Base-by-base conservation (phyloP, 2,329 filamentous ascomycete genomes). In the Thelonectria olida region DNA sequence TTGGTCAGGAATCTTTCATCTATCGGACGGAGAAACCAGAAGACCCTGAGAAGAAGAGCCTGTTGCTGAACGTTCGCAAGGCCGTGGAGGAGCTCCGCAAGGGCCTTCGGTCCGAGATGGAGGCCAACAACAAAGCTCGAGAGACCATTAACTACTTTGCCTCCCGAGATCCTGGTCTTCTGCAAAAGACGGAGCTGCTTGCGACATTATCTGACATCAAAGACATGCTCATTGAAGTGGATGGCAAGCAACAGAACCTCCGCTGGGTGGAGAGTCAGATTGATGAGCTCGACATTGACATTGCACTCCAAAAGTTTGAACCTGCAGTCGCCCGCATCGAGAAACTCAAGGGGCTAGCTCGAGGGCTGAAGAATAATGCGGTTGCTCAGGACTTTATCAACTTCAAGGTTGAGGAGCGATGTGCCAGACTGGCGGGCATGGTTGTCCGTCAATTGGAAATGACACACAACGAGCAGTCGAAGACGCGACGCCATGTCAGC, bases 241-340 rank as follows among this genome's bases (percentile, higher is more conserved):
- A 98, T 72, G 96, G 96, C 49, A 97, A 97, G 72, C 94, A 97
- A 76, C 93, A 98, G 74, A 97, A 96, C 74, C 85, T 99, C 47
- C 91, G 95, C 54, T 97, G 93, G 93, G 93, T 99, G 0, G 96
- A 99, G 75, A 88, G 89, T 53, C 93, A 98, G 78, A 92, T 99
- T 76, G 96, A 99, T 73, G 93, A 97, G 73, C 86, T 99, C 6
- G 96, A 99, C 73, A 98, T 98, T 70, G 91, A 97, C 70, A 94
- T 99, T 71, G 95, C 96, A 0, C 84, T 97, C 51, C 95, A 98
- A 74, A 86, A 88, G 41, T 96, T 97, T 67, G 93, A 97, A 70
- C 86, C 90, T 19, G 92, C 96, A 0, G 96, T 98, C 0, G 84
- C 85, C 5, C 88, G 90, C 27, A 91, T 97, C 1, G 96, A 98